Evolutionary conservation across 1,139 yeast genomes (phyloP).

Genomic region (Taphrina flavorubra): DNA sequence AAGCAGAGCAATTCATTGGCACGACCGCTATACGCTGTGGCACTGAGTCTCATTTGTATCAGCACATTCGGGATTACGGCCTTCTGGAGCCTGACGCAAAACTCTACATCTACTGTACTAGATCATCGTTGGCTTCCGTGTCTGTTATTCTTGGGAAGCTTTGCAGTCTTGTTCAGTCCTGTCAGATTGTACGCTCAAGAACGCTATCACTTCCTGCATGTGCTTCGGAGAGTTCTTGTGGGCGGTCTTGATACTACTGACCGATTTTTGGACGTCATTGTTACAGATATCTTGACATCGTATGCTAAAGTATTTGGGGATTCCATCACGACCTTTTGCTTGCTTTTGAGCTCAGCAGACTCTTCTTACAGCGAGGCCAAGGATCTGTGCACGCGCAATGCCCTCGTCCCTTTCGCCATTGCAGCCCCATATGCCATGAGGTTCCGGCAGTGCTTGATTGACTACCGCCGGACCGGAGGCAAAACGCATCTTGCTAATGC

Average conservation of each 20-base stretch:
- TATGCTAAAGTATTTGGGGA: conserved; percentile 78
- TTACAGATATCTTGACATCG: conserved; percentile 82
- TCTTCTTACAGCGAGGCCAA: conserved; percentile 47
- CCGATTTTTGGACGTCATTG: conserved; percentile 76
- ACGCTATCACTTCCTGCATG: conserved; percentile 47
- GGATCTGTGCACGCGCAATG: conserved; percentile 52
- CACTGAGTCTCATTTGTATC: background rate
- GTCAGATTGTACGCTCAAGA: conserved; percentile 49
- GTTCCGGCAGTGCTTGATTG: conserved; percentile 78
- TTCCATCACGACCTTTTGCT: conserved; percentile 55
- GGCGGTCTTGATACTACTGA: conserved; percentile 63
- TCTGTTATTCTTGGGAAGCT: conserved; percentile 50
- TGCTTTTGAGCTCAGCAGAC: conserved; percentile 48
- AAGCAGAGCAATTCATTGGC: conserved; percentile 7
- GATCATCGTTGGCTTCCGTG: conserved; percentile 49
- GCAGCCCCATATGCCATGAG: conserved; percentile 73
- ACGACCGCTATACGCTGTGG: conserved; percentile 20
- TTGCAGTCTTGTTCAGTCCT: conserved; percentile 49
- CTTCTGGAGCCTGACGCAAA: background rate
- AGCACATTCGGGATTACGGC: background rate
- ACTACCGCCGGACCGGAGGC: conserved; percentile 57
- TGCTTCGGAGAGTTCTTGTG: conserved; percentile 55
- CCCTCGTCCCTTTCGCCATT: conserved; percentile 59
- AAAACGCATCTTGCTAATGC: conserved; percentile 71
- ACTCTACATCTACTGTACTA: background rate